Evolutionary conservation across 768 basidiomycete genomes (phyloP).

Genomic region (Cytidiella melzeri): DNA sequence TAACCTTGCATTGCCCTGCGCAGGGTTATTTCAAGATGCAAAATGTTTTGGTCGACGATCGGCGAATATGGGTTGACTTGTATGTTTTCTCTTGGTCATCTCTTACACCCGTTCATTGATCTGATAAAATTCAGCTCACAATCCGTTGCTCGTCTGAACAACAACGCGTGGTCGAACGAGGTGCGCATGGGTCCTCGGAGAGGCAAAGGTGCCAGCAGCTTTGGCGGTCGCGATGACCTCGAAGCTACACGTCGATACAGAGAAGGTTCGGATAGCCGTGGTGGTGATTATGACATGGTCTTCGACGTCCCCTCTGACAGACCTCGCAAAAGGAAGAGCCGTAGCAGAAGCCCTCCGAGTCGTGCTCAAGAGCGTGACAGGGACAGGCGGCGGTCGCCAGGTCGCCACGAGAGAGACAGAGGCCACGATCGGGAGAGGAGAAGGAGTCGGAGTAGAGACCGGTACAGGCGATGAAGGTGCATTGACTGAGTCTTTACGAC

Average conservation of each 20-base stretch:
- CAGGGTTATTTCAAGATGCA: conserved; percentile 99
- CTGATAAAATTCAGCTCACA: conserved; percentile 57
- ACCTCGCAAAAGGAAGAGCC: conserved; percentile 45
- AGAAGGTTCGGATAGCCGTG: conserved; percentile 29
- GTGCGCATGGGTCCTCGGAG: conserved; percentile 44
- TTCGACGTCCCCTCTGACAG: conserved; percentile 58
- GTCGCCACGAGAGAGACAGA: conserved; percentile 7
- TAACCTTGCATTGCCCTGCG: neutral
- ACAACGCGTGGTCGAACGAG: conserved; percentile 68
- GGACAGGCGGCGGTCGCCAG: conserved; percentile 11
- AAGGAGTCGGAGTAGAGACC: conserved; percentile 23
- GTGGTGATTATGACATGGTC: conserved; percentile 67
- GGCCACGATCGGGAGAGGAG: conserved; percentile 22
- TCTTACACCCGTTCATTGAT: conserved; percentile 6
- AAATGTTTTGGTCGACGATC: conserved; percentile 95
- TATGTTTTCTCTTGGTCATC: conserved; percentile 36
- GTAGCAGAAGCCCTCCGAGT: conserved; percentile 28
- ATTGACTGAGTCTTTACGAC: no score
- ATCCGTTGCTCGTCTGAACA: conserved; percentile 87
- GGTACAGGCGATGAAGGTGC: conserved; percentile 16
- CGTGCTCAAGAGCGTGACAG: conserved; percentile 21
- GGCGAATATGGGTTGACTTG: conserved; percentile 99
- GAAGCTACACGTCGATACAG: conserved; percentile 69
- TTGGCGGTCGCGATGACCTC: conserved; percentile 70
- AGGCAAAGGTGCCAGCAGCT: conserved; percentile 36